A percentile compares a stretch with the other conserved stretches of the same genome.
These are phyloP conservation scores for Glebionis coronaria DNA, from an alignment of 129 eudicot species.

Conservation along the genomic window DNA sequence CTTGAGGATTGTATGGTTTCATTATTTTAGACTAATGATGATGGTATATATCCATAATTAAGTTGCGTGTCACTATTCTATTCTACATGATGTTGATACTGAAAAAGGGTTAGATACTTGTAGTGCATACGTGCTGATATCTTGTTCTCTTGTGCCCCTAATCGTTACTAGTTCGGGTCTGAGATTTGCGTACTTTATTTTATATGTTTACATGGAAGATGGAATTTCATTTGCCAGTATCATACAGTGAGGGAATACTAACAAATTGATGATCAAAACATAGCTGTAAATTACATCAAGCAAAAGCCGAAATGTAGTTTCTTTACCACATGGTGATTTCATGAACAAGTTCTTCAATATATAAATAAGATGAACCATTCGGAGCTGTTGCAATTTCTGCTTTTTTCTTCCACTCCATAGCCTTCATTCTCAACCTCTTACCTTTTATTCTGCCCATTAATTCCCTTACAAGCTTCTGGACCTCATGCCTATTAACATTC, in stretches of 20 bases:
- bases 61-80: constrained; percentile 2
- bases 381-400: constrained; percentile 6
- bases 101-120: background rate
- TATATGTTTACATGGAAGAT: too few relatives aligned
- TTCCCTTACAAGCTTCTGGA: background rate
- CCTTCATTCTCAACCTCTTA: background rate
- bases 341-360: background rate
- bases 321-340: background rate
- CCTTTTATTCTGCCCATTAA: background rate
- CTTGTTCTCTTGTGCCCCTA: background rate
- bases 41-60: constrained; percentile 12
- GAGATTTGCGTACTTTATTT: background rate
- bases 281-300: background rate
- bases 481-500: background rate
- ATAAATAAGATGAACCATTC: background rate
- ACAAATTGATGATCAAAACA: too few relatives aligned
- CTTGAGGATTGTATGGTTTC: constrained; percentile 11
- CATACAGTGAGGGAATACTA: too few relatives aligned
- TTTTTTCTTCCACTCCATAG: background rate
- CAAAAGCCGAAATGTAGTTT: background rate
- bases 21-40: constrained; percentile 14
- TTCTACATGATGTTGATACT: constrained; percentile 5
- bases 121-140: background rate
- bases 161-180: background rate
- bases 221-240: too few relatives aligned